Conservation (phyloP, 768 basidiomycete genomes). For the Lactarius hengduanensis region DNA sequence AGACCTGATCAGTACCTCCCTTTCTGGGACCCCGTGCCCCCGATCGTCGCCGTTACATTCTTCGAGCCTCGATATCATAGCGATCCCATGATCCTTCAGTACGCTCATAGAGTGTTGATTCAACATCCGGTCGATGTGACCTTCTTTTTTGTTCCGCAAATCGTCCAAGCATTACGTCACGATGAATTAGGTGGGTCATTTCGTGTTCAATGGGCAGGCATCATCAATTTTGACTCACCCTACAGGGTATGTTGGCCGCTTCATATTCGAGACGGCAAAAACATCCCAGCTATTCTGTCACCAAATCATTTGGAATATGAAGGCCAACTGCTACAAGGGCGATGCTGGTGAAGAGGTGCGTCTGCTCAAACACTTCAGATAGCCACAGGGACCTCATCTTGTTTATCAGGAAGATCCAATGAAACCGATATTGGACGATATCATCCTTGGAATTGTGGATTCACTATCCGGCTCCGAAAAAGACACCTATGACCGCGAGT, state of each 20-base stretch:
- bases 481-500: constrained; percentile 91
- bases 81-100: constrained; percentile 88
- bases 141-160: constrained; percentile 99
- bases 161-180: constrained; percentile 91
- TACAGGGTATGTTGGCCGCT: constrained; percentile 87
- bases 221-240: background rate
- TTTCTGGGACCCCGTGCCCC: constrained; percentile 87
- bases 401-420: constrained; percentile 79
- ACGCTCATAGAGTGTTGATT: constrained; percentile 91
- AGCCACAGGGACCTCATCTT: constrained; percentile 1
- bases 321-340: constrained; percentile 94
- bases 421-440: constrained; percentile 91
- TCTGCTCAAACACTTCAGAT: background rate
- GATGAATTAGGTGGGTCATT: constrained; percentile 72
- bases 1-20: constrained; percentile 65
- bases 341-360: constrained; percentile 81
- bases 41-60: constrained; percentile 74
- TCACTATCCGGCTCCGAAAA: constrained; percentile 88
- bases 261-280: constrained; percentile 96
- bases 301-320: constrained; percentile 99
- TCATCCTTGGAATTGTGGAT: constrained; percentile 76
- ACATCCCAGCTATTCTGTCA: constrained; percentile 98
- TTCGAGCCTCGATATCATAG: constrained; percentile 84
- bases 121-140: constrained; percentile 93
- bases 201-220: background rate